A percentile compares a stretch with the other conserved stretches of the same genome.
These are phyloP conservation scores for Dothistroma pini DNA, from an alignment of 2,329 filamentous ascomycete species.

Conservation along the genomic window DNA sequence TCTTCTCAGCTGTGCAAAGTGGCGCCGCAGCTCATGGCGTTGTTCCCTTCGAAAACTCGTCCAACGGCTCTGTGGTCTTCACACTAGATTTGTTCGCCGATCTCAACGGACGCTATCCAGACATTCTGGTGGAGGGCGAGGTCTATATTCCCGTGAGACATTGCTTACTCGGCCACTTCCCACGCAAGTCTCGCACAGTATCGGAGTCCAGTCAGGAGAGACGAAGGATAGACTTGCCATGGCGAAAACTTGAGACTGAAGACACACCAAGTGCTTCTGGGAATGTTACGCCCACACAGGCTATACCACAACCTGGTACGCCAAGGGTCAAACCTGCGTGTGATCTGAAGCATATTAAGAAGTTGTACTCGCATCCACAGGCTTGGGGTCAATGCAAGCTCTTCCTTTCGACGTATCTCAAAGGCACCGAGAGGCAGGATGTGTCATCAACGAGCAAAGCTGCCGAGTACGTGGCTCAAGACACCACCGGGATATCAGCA, in stretches of 20 bases:
- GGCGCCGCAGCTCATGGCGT: slow-evolving; percentile 67
- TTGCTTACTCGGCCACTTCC: slow-evolving; percentile 64
- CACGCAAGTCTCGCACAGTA: background rate
- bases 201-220: background rate
- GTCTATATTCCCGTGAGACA: slow-evolving; percentile 85
- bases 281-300: slow-evolving; percentile 32
- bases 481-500: slow-evolving; percentile 55
- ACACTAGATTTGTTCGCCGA: slow-evolving; percentile 88
- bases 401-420: slow-evolving; percentile 69
- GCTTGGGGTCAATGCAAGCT: slow-evolving; percentile 85
- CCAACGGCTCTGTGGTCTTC: slow-evolving; percentile 86
- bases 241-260: slow-evolving; percentile 10
- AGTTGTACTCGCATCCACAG: slow-evolving; percentile 90
- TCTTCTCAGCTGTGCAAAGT: slow-evolving; percentile 74
- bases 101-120: slow-evolving; percentile 58
- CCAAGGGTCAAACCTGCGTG: slow-evolving; percentile 46
- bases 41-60: slow-evolving; percentile 93
- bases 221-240: slow-evolving; percentile 6
- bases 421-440: slow-evolving; percentile 74
- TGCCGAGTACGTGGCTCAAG: slow-evolving; percentile 67
- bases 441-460: slow-evolving; percentile 81
- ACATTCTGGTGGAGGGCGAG: slow-evolving; percentile 76
- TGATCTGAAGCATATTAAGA: slow-evolving; percentile 61
- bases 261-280: slow-evolving; percentile 3
- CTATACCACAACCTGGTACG: slow-evolving; percentile 44